A percentile compares a stretch with the other conserved stretches of the same genome.
These are phyloP conservation scores for Aureobasidium leucospermi DNA, from an alignment of 2,329 filamentous ascomycete genomes.

Conservation along the genomic window DNA sequence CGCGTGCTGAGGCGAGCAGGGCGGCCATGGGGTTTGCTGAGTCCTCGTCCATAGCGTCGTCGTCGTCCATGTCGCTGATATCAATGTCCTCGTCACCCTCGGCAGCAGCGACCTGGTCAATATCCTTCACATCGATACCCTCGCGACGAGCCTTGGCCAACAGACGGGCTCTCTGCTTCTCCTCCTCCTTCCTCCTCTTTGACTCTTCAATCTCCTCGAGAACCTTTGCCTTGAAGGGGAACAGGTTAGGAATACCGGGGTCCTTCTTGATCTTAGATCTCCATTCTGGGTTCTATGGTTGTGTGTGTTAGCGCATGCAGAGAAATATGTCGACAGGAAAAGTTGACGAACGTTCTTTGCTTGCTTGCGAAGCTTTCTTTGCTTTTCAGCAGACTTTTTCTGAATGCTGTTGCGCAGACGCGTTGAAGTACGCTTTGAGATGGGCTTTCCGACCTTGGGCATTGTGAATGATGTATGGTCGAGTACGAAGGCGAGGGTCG, in stretches of 20 bases:
- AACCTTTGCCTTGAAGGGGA: conserved; percentile 95
- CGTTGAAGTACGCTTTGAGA: conserved; percentile 84
- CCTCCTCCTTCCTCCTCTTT: conserved; percentile 71
- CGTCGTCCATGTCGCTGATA: conserved; percentile 49
- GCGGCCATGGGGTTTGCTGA: conserved; percentile 84
- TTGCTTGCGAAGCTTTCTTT: conserved; percentile 79
- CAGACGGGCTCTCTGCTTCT: conserved; percentile 63
- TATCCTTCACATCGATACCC: conserved; percentile 28
- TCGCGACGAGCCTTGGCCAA: conserved; percentile 48
- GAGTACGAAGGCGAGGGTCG: neutral
- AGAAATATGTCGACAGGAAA: neutral
- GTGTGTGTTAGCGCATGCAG: conserved; percentile 19
- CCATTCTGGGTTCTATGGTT: conserved; percentile 81
- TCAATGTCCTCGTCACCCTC: conserved; percentile 41
- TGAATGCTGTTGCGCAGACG: conserved; percentile 93
- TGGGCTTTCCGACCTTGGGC: conserved; percentile 51
- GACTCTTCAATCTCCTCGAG: conserved; percentile 91
- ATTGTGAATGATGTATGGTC: conserved; percentile 1
- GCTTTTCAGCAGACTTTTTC: conserved; percentile 83
- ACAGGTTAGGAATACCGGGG: conserved; percentile 92
- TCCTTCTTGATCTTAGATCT: conserved; percentile 93
- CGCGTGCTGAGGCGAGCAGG: conserved; percentile 75
- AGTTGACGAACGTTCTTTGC: conserved; percentile 63
- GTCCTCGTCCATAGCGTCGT: conserved; percentile 52
- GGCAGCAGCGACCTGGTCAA: conserved; percentile 30